Evolutionary conservation across 257 asterid species (phyloP), one percentile per base, ranked within the genome.

Genomic region (Leonotis leonurus): DNA sequence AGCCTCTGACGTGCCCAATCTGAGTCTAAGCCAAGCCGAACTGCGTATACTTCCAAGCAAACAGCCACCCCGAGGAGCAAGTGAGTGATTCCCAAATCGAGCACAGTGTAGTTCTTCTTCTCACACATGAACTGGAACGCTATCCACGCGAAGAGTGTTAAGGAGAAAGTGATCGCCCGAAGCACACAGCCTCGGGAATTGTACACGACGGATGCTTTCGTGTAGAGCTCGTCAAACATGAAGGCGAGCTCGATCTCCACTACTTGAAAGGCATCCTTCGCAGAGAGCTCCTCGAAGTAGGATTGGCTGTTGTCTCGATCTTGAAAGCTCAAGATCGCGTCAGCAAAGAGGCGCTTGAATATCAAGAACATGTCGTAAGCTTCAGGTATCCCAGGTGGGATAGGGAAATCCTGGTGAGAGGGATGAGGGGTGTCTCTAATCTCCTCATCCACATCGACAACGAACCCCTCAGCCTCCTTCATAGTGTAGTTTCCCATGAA

Each of bases 301-400:
- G 52, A 62, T 39, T 5, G 66, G 71, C 86, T 80, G 59, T 56
- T 60, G 51, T 83, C 86, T 27, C 73, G 70, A 68, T 83, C 82
- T 39, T 83, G 82, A 65, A 77, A 79, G 13, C 89, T 83, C 14
- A 79, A 78, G 77, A 82, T 82, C 8, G 73, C 75, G 55, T 77
- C 83, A 1, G 78, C 85, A 58, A 82, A 82, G 17, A 79, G 77
- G 46, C 81, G 73, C 48, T 77, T 82, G 22, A 82, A 82, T 3
- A 57, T 82, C 67, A 70, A 68, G 53, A 77, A 72, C 17, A 54
- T 54, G 13, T 72, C 62, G 8, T 66, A 68, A 0, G 85, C 83
- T 40, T 72, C 81, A 1, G 26, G 13, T 20, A 74, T 60, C 10
- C 40, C 21, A 0, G 8, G 4, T 20, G 54, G 69, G 8, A 20